These are phyloP conservation scores for Trichoderma sp. DNA, from an alignment of 2,329 filamentous ascomycete genomes.

Conservation along the genomic window DNA sequence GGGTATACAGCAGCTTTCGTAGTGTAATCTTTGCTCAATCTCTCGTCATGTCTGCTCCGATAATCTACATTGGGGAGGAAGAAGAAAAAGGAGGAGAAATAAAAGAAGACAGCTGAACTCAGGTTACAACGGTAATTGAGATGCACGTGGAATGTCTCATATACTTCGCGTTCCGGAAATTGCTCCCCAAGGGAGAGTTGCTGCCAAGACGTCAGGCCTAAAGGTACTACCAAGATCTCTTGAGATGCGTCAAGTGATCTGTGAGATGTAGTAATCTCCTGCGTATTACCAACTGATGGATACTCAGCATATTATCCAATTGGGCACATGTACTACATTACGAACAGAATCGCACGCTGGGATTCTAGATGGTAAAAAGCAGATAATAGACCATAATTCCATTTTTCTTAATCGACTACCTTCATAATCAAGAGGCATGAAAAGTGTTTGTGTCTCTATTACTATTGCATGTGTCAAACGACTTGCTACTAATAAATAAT, in stretches of 20 bases:
- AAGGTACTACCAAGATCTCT: not conserved
- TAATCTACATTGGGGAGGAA: not conserved
- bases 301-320: not conserved
- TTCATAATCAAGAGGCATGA: no score
- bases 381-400: not conserved
- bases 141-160: not conserved
- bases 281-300: not conserved
- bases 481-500: not conserved
- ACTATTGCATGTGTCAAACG: not conserved
- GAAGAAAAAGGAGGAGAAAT: not conserved
- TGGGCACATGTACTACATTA: not conserved
- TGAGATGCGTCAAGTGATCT: not conserved
- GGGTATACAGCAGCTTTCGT: not conserved
- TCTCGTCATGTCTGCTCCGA: not conserved
- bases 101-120: not conserved
- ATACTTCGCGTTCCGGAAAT: not conserved
- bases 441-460: not conserved
- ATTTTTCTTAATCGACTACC: not conserved
- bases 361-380: not conserved
- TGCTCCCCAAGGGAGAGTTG: not conserved
- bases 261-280: not conserved
- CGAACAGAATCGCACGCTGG: fast-evolving
- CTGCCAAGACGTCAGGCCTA: not conserved
- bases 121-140: not conserved
- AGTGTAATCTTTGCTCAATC: not conserved